A percentile compares a stretch with the other conserved stretches of the same genome.
Conservation (phyloP, 306 rosid species). For the Trifolium repens region DNA sequence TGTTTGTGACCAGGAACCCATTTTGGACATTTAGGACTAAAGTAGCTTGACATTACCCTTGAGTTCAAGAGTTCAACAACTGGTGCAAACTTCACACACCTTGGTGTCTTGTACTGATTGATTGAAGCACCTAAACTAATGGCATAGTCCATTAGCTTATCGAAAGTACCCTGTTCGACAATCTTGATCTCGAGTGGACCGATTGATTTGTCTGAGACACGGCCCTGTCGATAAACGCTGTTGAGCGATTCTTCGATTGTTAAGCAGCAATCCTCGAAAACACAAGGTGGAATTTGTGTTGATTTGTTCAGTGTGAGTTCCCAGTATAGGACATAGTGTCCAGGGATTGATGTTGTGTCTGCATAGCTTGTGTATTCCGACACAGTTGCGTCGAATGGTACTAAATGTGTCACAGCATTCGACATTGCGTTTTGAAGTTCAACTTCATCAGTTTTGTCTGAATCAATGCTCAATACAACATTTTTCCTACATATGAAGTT, state of each 20-base stretch:
- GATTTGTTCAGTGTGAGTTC: constrained; percentile 64
- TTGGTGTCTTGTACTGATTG: constrained; percentile 92
- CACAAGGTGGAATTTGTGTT: constrained; percentile 79
- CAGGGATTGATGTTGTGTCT: constrained; percentile 75
- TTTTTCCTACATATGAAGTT: constrained; percentile 87
- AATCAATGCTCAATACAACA: constrained; percentile 87
- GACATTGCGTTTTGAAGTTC: constrained; percentile 89
- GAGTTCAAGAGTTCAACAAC: constrained; percentile 87
- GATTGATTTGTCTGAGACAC: constrained; percentile 85
- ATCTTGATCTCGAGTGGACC: constrained; percentile 89
- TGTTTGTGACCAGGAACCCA: constrained; percentile 93
- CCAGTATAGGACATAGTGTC: constrained; percentile 93
- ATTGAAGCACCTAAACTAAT: constrained; percentile 95
- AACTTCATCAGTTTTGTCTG: constrained; percentile 95
- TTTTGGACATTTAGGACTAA: constrained; percentile 94
- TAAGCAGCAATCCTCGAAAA: constrained; percentile 86
- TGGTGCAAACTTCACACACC: constrained; percentile 91
- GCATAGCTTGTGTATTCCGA: constrained; percentile 87
- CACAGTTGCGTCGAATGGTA: constrained; percentile 72
- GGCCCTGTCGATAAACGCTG: constrained; percentile 93
- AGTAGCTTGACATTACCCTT: constrained; percentile 61
- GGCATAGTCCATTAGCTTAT: constrained; percentile 95
- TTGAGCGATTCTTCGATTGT: constrained; percentile 82
- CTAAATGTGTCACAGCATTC: constrained; percentile 69
- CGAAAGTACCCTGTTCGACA: constrained; percentile 84